Conservation (phyloP, 805 yeast species). For the Lipomyces mesembrius region DNA sequence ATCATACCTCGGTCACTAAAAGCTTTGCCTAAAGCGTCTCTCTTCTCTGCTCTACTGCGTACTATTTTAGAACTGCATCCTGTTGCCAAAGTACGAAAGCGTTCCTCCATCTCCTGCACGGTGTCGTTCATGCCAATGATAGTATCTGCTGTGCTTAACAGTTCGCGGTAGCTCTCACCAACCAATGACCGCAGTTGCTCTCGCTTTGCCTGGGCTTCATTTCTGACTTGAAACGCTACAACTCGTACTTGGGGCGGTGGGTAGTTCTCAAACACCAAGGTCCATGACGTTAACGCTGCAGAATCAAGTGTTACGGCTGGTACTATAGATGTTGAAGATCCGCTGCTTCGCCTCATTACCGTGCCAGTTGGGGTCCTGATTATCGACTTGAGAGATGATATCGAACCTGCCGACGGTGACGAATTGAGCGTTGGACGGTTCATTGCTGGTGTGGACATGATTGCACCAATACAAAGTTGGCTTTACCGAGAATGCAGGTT, state of each 20-base stretch:
- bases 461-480: background rate
- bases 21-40: background rate
- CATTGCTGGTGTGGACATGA: constrained; percentile 2
- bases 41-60: constrained; percentile 12
- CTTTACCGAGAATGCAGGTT: background rate
- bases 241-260: constrained; percentile 35
- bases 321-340: constrained; percentile 2
- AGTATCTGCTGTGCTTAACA: constrained; percentile 33
- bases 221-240: constrained; percentile 27
- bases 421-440: background rate
- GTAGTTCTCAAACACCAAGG: constrained; percentile 29
- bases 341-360: background rate
- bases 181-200: constrained; percentile 34
- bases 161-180: constrained; percentile 36
- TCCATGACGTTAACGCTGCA: constrained; percentile 28
- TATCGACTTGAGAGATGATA: constrained; percentile 10
- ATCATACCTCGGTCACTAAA: constrained; percentile 13
- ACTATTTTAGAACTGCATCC: constrained; percentile 23
- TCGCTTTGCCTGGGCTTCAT: constrained; percentile 31
- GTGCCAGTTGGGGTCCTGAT: background rate
- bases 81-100: constrained; percentile 20
- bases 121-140: constrained; percentile 31
- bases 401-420: constrained; percentile 4
- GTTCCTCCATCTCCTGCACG: constrained; percentile 21
- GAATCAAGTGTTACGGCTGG: constrained; percentile 10